A percentile compares a stretch with the other conserved stretches of the same genome.
Evolutionary conservation across 139 green algal species (phyloP).

Genomic region (Dunaliella primolecta): DNA sequence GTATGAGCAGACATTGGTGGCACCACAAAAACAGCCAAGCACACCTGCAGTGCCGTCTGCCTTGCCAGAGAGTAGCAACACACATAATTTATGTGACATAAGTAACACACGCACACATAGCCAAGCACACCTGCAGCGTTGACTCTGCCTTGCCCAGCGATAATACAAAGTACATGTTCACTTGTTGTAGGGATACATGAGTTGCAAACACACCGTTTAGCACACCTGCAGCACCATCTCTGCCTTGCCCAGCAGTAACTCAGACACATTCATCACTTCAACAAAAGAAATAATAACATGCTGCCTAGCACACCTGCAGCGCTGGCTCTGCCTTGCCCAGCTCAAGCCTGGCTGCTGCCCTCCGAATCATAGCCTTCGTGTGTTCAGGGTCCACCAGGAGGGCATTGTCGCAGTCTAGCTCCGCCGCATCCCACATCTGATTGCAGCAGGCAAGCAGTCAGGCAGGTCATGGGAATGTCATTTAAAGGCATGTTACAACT

Average conservation of each 20-base stretch:
- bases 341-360: conserved; percentile 31
- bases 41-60: no score
- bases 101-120: not conserved
- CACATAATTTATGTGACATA: no score
- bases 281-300: no score
- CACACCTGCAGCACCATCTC: conserved; percentile 15
- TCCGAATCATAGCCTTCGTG: conserved; percentile 29
- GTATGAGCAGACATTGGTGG: no score
- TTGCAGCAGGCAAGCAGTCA: not conserved
- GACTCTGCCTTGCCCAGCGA: no score
- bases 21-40: no score
- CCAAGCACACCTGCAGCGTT: not conserved
- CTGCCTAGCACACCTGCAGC: conserved; percentile 22
- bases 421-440: conserved; percentile 35
- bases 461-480: not conserved
- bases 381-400: conserved; percentile 15
- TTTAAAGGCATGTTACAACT: no score
- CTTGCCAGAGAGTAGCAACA: no score
- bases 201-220: no score
- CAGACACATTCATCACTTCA: no score
- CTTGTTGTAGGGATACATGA: no score
- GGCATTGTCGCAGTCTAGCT: conserved; percentile 23
- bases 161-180: no score
- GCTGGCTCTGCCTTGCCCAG: conserved; percentile 22
- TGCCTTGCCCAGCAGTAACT: not conserved